A percentile compares a stretch with the other conserved stretches of the same genome.
phyloP scores from a whole-genome alignment of 345 rosid genomes.

The Streptanthus diversifolius region DNA sequence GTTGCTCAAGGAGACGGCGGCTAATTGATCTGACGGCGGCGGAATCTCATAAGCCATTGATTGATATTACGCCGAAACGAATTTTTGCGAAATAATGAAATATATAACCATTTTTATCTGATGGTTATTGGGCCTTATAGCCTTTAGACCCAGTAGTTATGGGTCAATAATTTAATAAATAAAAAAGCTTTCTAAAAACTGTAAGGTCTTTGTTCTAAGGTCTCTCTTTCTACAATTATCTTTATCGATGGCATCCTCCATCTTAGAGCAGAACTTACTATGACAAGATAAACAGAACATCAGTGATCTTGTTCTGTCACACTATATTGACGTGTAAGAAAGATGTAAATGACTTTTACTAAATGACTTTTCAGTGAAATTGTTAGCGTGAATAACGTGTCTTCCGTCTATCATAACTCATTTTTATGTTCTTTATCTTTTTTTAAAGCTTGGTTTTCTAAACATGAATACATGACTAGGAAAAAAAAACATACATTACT shows the following conservation, averaged over 20 bases:
- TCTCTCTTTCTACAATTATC: too few species aligned
- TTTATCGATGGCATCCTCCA: slow-evolving; percentile 81
- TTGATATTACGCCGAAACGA: too few species aligned
- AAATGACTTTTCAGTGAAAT: not conserved
- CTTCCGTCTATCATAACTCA: not conserved
- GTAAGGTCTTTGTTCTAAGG: too few species aligned
- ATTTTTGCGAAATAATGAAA: too few species aligned
- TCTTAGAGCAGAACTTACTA: slow-evolving; percentile 91
- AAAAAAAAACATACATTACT: not conserved
- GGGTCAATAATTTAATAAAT: too few species aligned
- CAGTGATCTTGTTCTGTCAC: slow-evolving; percentile 5
- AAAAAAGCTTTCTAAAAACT: too few species aligned
- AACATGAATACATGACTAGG: too few species aligned
- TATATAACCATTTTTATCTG: not conserved
- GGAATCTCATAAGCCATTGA: slow-evolving; percentile 36
- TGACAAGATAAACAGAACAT: slow-evolving; percentile 38
- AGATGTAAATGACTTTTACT: slow-evolving; percentile 14
- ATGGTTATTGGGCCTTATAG: not conserved
- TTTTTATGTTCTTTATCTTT: too few species aligned
- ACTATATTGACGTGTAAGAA: not conserved
- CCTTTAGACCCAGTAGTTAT: too few species aligned
- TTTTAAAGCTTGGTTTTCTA: too few species aligned
- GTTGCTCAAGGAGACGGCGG: slow-evolving; percentile 29
- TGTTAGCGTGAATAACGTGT: not conserved
- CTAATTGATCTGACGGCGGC: slow-evolving; percentile 40